phyloP scores from a whole-genome alignment of 371 early-diverging fungal species.

The Scutellospora calospora region DNA sequence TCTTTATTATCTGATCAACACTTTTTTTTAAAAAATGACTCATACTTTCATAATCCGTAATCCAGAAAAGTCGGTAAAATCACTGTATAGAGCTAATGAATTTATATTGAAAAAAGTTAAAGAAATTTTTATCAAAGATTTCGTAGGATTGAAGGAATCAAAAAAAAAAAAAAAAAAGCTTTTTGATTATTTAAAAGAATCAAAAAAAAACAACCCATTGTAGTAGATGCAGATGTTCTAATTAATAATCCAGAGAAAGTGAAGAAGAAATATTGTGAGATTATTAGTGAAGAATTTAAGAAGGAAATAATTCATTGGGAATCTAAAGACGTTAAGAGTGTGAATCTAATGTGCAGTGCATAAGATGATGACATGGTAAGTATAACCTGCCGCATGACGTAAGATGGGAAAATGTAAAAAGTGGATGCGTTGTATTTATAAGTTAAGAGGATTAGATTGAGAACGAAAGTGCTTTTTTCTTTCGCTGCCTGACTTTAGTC shows the following conservation, averaged over 20 bases:
- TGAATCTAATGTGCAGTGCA: too few relatives aligned
- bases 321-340: neutral
- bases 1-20: neutral
- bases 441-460: too few relatives aligned
- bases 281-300: neutral
- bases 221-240: conserved; percentile 24
- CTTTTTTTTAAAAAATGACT: neutral
- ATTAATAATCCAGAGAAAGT: neutral
- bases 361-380: too few relatives aligned
- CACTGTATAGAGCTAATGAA: neutral
- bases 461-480: too few relatives aligned
- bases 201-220: neutral
- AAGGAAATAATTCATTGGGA: neutral
- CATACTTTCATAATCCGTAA: conserved; percentile 12
- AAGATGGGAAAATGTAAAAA: too few relatives aligned
- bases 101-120: neutral
- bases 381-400: too few relatives aligned
- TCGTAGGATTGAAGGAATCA: neutral
- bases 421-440: too few relatives aligned
- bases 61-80: conserved; percentile 16
- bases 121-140: neutral
- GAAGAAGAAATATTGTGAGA: conserved; percentile 20
- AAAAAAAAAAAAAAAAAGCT: too few relatives aligned
- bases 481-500: too few relatives aligned
- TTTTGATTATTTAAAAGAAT: neutral